Percentiles rank a stretch among this genome's conserved stretches.
Conservation (phyloP, 2,329 filamentous ascomycete genomes). For the Fonsecaea multimorphosa region DNA sequence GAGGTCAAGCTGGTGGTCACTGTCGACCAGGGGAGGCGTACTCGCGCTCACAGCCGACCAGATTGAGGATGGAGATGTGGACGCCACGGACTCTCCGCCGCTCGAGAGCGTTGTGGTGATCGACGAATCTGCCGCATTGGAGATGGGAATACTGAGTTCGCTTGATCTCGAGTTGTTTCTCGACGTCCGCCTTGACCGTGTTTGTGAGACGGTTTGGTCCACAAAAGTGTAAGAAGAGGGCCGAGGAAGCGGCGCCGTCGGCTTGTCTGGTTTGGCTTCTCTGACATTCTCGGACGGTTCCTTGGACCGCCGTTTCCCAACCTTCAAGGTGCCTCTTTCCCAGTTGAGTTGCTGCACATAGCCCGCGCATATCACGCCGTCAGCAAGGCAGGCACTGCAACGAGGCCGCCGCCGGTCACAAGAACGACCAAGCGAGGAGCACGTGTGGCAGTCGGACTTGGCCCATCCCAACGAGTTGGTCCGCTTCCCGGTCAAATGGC, state of each 20-base stretch:
- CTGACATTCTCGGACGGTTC: not conserved
- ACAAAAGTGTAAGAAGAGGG: constrained; percentile 34
- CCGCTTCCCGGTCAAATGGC: constrained; percentile 25
- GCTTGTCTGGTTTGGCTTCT: not conserved
- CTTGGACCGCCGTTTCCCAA: constrained; percentile 23
- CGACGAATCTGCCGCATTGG: not conserved
- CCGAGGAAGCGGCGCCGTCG: constrained; percentile 16
- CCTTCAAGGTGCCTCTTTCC: constrained; percentile 27
- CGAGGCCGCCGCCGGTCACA: constrained; percentile 38
- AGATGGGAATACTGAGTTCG: not conserved
- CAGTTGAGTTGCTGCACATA: constrained; percentile 38
- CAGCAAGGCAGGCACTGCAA: constrained; percentile 35
- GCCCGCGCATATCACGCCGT: constrained; percentile 35
- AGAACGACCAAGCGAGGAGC: constrained; percentile 26
- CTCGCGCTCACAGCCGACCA: constrained; percentile 14
- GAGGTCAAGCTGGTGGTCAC: not conserved
- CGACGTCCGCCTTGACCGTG: constrained; percentile 18
- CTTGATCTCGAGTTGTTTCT: constrained; percentile 27
- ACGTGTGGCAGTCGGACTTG: constrained; percentile 38
- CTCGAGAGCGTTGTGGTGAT: not conserved
- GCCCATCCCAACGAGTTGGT: constrained; percentile 40
- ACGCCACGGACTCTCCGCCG: constrained; percentile 7
- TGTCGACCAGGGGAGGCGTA: constrained; percentile 7
- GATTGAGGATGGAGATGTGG: constrained; percentile 22
- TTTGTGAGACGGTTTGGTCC: constrained; percentile 14